phyloP scores from a whole-genome alignment of 192 early-diverging fungal genomes.

The Coemansia sp. region DNA sequence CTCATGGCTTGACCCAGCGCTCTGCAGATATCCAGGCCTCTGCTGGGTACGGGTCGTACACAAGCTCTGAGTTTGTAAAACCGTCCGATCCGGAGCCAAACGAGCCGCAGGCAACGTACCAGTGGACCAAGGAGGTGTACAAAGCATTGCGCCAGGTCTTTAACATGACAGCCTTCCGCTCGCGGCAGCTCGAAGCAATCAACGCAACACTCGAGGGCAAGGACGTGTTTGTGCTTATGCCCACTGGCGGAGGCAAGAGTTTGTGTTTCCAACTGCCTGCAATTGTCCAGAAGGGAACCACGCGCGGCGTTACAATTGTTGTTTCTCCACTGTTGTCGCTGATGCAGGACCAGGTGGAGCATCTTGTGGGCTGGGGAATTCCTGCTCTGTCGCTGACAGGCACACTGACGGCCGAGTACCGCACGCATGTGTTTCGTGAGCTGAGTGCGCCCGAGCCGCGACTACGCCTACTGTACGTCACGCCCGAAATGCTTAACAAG shows the following conservation, averaged over 20 bases:
- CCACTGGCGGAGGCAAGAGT: constrained; percentile 95
- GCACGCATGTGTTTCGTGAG: constrained; percentile 61
- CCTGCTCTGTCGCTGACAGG: constrained; percentile 66
- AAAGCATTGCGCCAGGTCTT: constrained; percentile 71
- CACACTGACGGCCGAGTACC: constrained; percentile 52
- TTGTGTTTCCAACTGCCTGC: constrained; percentile 95
- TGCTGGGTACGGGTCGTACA: neutral
- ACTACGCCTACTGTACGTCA: constrained; percentile 79
- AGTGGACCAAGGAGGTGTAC: constrained; percentile 73
- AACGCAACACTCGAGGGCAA: constrained; percentile 78
- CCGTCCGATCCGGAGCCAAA: constrained; percentile 45
- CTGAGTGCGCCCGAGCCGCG: constrained; percentile 51
- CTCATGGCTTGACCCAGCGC: neutral
- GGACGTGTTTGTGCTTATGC: constrained; percentile 97
- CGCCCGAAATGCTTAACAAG: constrained; percentile 81
- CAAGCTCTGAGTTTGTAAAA: constrained; percentile 22
- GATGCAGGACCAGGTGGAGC: constrained; percentile 90
- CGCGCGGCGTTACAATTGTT: constrained; percentile 80
- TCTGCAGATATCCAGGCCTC: neutral
- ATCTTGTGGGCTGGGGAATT: constrained; percentile 68
- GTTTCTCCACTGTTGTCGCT: constrained; percentile 94
- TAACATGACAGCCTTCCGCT: constrained; percentile 72
- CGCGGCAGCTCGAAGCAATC: constrained; percentile 86
- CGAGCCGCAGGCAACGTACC: constrained; percentile 40
- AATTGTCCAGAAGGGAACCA: constrained; percentile 62